Evolutionary conservation across 1,284 basidiomycete species (phyloP), one percentile per base, ranked within the genome.

Genomic region (Fomes fomentarius): DNA sequence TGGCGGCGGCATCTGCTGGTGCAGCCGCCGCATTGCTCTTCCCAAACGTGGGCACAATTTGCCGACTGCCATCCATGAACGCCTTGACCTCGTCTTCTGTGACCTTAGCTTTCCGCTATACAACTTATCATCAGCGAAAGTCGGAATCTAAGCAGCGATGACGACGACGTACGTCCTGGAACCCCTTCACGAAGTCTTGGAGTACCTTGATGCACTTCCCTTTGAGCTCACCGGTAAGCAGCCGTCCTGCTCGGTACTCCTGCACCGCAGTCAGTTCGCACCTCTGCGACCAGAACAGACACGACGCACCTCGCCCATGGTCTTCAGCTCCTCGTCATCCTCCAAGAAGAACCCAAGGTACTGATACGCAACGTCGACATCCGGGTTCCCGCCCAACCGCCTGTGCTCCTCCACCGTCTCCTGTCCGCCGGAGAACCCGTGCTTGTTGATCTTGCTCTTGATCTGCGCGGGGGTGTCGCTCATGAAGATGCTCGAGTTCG

Each of bases 291-390:
- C 38, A 1, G 4, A 8, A 4, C 5, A 11, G 22, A 45, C 19
- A 31, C 50, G 43, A 39, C n/a, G 58, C 61, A 94, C 94, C 74
- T 84, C 82, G 33, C 87, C 93, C 52, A 98, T 72, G 64, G 78
- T 79, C 60, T 81, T 84, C 63, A 97, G 79, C 74, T 94, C 91
- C 24, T 85, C 91, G 59, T 99, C 97, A 66, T 97, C 93, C 4
- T 98, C 96, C 68, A 98, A 77, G 74, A 99, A 98, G 82, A 98
- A 99, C n/a, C 86, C 84, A 60, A 99, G 72, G 73, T 98, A 99
- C 74, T 98, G 96, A 75, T 94, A 99, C 51, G 91, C 83, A 54
- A 99, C 93, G 72, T 99, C 97, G 31, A 99, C 94, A 57, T 98
- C 95, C 0, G 94, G 89, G 71, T 98, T 84, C 1, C 97, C 97